Percentiles rank a stretch among this genome's conserved stretches.
Conservation (phyloP, 2,329 filamentous ascomycete species). For the Epicoccum nigrum region DNA sequence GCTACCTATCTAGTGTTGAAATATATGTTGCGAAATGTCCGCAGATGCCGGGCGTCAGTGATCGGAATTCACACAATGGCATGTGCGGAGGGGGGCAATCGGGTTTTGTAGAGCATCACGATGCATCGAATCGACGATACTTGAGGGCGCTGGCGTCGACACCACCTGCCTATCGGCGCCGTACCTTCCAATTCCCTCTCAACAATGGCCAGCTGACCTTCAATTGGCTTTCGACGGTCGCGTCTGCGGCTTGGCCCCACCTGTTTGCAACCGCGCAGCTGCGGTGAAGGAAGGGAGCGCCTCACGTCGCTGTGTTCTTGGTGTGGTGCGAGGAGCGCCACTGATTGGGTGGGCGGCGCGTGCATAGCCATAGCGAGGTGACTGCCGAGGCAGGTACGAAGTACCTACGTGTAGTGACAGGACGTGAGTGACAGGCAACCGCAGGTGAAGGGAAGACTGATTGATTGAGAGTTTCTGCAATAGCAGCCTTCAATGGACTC, state of each 20-base stretch:
- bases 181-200: constrained; percentile 14
- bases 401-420: no score
- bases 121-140: background rate
- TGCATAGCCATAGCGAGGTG: no score
- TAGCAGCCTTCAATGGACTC: no score
- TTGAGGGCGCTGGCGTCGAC: background rate
- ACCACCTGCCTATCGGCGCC: constrained; percentile 6
- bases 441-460: no score
- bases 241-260: constrained; percentile 1
- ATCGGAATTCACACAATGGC: no score
- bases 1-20: background rate
- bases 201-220: constrained; percentile 3
- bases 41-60: no score
- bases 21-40: no score
- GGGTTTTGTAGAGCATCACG: background rate
- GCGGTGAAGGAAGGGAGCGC: constrained; percentile 5
- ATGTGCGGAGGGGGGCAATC: background rate
- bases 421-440: no score
- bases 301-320: background rate
- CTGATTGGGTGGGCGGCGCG: constrained; percentile 11
- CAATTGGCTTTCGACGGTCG: background rate
- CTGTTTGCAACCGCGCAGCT: background rate
- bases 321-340: background rate
- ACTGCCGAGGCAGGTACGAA: background rate
- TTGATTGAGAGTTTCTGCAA: no score